Conservation (phyloP, 2,329 filamentous ascomycete species). For the Lachnellula suecica region DNA sequence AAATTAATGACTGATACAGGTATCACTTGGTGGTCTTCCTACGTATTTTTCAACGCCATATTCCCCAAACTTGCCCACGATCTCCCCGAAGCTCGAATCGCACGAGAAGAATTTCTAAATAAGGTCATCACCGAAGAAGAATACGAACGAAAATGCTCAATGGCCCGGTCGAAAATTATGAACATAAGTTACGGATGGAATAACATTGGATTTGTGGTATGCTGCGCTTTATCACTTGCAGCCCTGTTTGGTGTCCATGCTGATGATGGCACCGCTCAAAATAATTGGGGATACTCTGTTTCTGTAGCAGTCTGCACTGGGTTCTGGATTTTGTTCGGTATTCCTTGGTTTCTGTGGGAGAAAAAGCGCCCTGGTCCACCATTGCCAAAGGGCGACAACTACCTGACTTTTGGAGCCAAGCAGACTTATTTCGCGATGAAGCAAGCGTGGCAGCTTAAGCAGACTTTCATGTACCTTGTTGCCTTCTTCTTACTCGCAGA, state of each 20-base stretch:
- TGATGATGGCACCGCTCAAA: slow-evolving; percentile 23
- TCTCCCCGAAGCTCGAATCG: slow-evolving; percentile 28
- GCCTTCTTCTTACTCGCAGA: slow-evolving; percentile 32
- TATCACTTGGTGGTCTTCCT: slow-evolving; percentile 32
- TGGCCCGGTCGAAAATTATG: slow-evolving; percentile 32
- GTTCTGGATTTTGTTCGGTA: slow-evolving; percentile 32
- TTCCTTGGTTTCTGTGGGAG: slow-evolving; percentile 34
- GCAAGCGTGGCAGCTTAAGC: slow-evolving; percentile 28
- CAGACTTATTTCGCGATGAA: slow-evolving; percentile 29
- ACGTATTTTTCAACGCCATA: slow-evolving; percentile 34
- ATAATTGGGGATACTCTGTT: slow-evolving; percentile 33
- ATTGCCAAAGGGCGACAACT: slow-evolving; percentile 27
- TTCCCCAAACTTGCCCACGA: slow-evolving; percentile 33
- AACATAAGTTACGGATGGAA: slow-evolving; percentile 33
- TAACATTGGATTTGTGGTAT: slow-evolving; percentile 30
- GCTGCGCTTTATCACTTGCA: slow-evolving; percentile 27
- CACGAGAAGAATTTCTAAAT: slow-evolving; percentile 22
- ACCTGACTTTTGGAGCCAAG: slow-evolving; percentile 31
- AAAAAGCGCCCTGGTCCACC: slow-evolving; percentile 32
- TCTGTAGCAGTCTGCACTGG: slow-evolving; percentile 30
- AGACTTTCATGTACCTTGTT: slow-evolving; percentile 31
- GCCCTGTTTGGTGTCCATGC: slow-evolving; percentile 28
- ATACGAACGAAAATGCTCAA: slow-evolving; percentile 28
- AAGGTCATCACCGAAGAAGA: slow-evolving; percentile 24
- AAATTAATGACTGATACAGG: slow-evolving; percentile 13